Conservation (phyloP, 73 alveolate species). For the Tetrahymena borealis region DNA sequence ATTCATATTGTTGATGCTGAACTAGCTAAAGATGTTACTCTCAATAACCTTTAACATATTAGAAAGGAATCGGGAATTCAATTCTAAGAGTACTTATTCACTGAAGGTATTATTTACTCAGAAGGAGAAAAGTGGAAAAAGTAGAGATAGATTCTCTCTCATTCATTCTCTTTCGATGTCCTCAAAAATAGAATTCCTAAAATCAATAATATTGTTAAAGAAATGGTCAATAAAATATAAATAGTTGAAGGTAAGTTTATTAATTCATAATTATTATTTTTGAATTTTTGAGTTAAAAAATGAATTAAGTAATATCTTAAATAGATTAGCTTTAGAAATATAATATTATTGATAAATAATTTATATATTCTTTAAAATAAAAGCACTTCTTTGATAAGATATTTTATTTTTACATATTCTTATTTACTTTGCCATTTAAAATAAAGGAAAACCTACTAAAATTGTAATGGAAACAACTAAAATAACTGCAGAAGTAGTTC, state of each 20-base stretch:
- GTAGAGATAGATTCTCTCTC: constrained; percentile 8
- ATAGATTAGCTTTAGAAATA: too few relatives aligned
- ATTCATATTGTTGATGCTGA: not conserved
- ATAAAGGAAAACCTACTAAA: not conserved
- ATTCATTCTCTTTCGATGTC: constrained; percentile 9
- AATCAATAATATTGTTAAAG: constrained; percentile 11
- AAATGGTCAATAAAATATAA: not conserved
- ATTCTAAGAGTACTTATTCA: not conserved
- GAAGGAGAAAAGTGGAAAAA: constrained; percentile 31
- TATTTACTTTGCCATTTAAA: too few relatives aligned
- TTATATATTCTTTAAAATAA: not conserved
- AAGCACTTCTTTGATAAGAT: too few relatives aligned
- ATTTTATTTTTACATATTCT: too few relatives aligned
- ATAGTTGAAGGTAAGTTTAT: not conserved
- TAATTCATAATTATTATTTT: not conserved
- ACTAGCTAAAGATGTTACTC: not conserved
- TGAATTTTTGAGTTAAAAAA: not conserved
- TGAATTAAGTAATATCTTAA: too few relatives aligned
- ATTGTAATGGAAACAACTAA: not conserved
- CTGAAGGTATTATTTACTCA: constrained; percentile 4
- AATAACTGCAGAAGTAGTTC: constrained; percentile 35
- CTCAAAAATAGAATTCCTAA: constrained; percentile 21
- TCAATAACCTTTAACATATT: not conserved
- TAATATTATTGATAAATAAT: too few relatives aligned
- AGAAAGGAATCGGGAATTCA: not conserved